phyloP scores from a whole-genome alignment of 495 filamentous ascomycete genomes.

The Annulohypoxylon moriforme region DNA sequence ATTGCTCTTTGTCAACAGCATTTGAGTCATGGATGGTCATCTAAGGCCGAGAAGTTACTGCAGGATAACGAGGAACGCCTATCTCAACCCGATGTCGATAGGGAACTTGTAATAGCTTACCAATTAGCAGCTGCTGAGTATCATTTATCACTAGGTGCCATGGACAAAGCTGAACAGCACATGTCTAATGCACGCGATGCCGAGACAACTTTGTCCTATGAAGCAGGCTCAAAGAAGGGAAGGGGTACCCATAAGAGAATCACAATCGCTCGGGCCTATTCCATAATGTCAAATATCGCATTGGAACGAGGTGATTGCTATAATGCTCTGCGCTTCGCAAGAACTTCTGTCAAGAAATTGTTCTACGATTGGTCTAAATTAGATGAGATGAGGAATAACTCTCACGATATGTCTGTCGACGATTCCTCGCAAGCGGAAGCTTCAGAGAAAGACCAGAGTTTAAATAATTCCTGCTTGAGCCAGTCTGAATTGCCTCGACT shows the following conservation, averaged over 20 bases:
- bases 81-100: constrained; percentile 31
- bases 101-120: constrained; percentile 62
- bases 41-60: constrained; percentile 75
- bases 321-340: constrained; percentile 73
- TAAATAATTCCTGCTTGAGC: constrained; percentile 43
- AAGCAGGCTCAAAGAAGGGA: constrained; percentile 34
- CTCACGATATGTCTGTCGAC: constrained; percentile 42
- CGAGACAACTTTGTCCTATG: constrained; percentile 29
- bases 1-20: constrained; percentile 76
- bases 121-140: constrained; percentile 81
- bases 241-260: constrained; percentile 51
- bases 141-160: constrained; percentile 72
- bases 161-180: constrained; percentile 64
- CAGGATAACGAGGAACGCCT: constrained; percentile 63
- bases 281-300: constrained; percentile 71
- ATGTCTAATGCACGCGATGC: constrained; percentile 52
- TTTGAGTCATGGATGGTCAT: constrained; percentile 79
- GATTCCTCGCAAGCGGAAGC: constrained; percentile 52
- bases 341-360: constrained; percentile 71
- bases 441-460: constrained; percentile 45
- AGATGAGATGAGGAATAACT: constrained; percentile 57
- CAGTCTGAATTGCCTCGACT: constrained; percentile 24
- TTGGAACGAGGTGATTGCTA: constrained; percentile 71
- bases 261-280: constrained; percentile 63
- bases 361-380: constrained; percentile 77